Evolutionary conservation across 176 grass and related monocot genomes (phyloP).

Genomic region (Oryza rufipogon): DNA sequence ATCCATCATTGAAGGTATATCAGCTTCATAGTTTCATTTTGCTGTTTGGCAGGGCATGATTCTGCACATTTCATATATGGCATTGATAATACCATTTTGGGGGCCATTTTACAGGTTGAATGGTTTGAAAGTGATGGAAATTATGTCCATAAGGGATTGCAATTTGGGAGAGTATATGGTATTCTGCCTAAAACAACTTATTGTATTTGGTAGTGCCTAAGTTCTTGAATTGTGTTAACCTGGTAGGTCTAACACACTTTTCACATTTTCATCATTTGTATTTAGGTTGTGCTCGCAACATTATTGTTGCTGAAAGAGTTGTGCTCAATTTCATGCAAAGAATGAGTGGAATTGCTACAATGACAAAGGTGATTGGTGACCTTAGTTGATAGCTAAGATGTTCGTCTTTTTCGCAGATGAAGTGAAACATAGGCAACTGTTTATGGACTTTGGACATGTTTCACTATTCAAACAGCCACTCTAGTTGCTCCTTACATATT

Average conservation of each 20-base stretch:
- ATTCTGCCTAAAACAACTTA: not conserved
- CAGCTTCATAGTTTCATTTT: constrained; percentile 11
- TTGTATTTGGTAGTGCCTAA: not conserved
- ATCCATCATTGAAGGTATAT: constrained; percentile 75
- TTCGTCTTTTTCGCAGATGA: not conserved
- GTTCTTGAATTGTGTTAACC: not conserved
- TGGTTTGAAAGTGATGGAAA: constrained; percentile 85
- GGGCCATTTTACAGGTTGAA: constrained; percentile 58
- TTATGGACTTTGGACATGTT: constrained; percentile 6
- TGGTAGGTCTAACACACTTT: not conserved
- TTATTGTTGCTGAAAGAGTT: constrained; percentile 91
- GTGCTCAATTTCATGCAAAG: constrained; percentile 99
- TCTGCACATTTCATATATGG: not conserved
- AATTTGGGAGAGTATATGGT: constrained; percentile 98
- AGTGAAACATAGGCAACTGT: constrained; percentile 2
- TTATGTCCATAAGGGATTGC: constrained; percentile 68
- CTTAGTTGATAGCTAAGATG: not conserved
- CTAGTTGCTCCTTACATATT: not conserved
- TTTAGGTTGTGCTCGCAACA: constrained; percentile 78
- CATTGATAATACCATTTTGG: constrained; percentile 6
- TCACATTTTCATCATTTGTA: constrained; percentile 12
- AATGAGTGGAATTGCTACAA: constrained; percentile 96
- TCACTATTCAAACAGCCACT: not conserved
- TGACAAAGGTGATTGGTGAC: constrained; percentile 71
- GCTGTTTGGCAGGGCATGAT: not conserved